Percentiles rank a stretch among this genome's conserved stretches.
phyloP scores from a whole-genome alignment of 768 basidiomycete genomes.

The Serendipita sp. region DNA sequence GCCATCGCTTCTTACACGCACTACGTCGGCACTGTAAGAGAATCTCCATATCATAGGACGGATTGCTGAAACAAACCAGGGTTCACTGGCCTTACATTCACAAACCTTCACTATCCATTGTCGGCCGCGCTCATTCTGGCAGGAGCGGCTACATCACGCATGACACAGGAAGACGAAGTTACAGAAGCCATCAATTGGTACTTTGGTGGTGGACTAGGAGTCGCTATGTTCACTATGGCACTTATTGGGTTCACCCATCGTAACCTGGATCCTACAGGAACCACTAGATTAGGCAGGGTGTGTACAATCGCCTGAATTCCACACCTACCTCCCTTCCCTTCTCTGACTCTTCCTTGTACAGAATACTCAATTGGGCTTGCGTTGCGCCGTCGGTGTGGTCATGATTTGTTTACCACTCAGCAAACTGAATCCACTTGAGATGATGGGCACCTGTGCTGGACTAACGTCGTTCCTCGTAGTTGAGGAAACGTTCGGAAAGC shows the following conservation, averaged over 20 bases:
- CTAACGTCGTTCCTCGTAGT: not conserved
- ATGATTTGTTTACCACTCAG: not conserved
- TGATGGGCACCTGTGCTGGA: slow-evolving; percentile 1
- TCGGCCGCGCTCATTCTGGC: slow-evolving; percentile 15
- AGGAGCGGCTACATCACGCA: slow-evolving; percentile 13
- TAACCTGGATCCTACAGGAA: not conserved
- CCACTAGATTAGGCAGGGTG: not conserved
- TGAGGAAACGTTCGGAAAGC: slow-evolving; percentile 1
- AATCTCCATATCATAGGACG: not conserved
- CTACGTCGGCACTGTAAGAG: not conserved
- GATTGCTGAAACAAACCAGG: not conserved
- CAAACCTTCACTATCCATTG: slow-evolving; percentile 16
- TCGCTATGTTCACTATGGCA: slow-evolving; percentile 12
- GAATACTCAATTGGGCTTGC: not conserved
- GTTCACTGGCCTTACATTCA: slow-evolving; percentile 9
- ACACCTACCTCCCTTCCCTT: not conserved
- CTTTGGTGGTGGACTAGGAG: slow-evolving; percentile 16
- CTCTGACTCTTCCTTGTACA: not conserved
- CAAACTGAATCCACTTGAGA: not conserved
- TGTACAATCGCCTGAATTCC: not conserved
- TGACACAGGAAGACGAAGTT: slow-evolving; percentile 13
- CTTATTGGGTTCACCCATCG: not conserved
- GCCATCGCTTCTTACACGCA: slow-evolving; percentile 2
- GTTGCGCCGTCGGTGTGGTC: not conserved
- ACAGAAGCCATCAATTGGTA: slow-evolving; percentile 11